Percentiles rank a stretch among this genome's conserved stretches.
Conservation (phyloP, 1,284 basidiomycete genomes). For the Ustilago esculenta region DNA sequence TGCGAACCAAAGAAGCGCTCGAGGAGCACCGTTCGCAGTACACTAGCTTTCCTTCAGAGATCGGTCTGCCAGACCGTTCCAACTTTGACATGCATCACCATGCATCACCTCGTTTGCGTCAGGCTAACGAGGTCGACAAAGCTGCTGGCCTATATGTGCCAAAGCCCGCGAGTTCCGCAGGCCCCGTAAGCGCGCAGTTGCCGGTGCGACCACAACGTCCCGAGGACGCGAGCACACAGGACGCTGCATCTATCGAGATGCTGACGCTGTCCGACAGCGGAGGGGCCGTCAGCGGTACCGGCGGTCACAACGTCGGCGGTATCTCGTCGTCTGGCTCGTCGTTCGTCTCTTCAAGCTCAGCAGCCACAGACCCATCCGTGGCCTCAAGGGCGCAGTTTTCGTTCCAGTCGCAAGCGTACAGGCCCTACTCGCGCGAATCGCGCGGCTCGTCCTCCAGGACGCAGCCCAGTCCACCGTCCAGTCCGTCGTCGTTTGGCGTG, state of each 20-base stretch:
- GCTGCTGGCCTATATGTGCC: neutral
- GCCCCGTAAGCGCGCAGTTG: neutral
- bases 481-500: neutral
- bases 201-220: slow-evolving; percentile 10
- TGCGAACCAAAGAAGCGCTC: slow-evolving; percentile 24
- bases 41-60: slow-evolving; percentile 6
- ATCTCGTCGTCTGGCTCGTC: slow-evolving; percentile 26
- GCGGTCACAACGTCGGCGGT: slow-evolving; percentile 6
- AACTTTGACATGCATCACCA: slow-evolving; percentile 11
- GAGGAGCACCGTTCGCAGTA: slow-evolving; percentile 28
- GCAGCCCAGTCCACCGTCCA: slow-evolving; percentile 9
- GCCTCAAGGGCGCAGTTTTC: slow-evolving; percentile 18
- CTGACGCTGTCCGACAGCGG: neutral
- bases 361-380: slow-evolving; percentile 9
- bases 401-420: slow-evolving; percentile 32
- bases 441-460: slow-evolving; percentile 2
- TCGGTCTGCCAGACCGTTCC: slow-evolving; percentile 12
- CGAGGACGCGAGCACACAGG: neutral
- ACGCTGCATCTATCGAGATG: slow-evolving; percentile 4
- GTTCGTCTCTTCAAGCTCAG: slow-evolving; percentile 13
- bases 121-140: neutral
- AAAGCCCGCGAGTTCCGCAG: neutral
- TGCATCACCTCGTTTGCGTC: neutral
- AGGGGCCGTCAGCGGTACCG: neutral
- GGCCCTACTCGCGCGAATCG: slow-evolving; percentile 21